Base-by-base conservation (phyloP, 1,284 basidiomycete species). In the Rhodotorula sp. region DNA sequence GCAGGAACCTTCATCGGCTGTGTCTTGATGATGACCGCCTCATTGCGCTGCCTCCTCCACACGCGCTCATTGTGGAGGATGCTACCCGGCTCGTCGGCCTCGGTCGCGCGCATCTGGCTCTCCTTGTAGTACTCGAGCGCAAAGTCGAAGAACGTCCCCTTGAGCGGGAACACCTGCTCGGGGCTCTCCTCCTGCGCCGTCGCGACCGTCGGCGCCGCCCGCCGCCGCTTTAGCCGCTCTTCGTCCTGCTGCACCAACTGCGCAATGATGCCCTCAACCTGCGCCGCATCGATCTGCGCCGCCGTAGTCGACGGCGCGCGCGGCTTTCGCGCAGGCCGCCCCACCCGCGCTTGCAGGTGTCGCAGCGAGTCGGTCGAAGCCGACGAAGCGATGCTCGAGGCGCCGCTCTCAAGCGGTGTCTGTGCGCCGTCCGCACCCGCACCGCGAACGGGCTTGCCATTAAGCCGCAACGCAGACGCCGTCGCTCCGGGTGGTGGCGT, bases 111-210 rank as follows among this genome's bases (percentile, higher is more conserved):
- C 94, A 97, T 97, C 82, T 97, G 96, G 8, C 96, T 94, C 82
- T 98, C 95, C 74, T 92, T 94, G 84, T 97, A 99, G 81, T 98
- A 98, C 80, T 98, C 95, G 79, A 89, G 89, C 72, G 93, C 94
- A 92, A 94, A 98, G 79, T 97, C 94, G 80, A 92, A 99, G 82
- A 94, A 95, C 3, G 88, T 87, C 79, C 92, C 94, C 83, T 93
- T 94, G 77, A 99, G 83, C 0, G 96, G 96, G 71, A 99, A 83
- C 3, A 85, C 83, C 77, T 86, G 83, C 70, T 83, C 83, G 19
- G 67, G 71, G 27, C 62, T 61, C 29, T 68, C 71, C 37, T 72
- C 68, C 6, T 19, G 62, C 21, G 61, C 58, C 17, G 66, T 57
- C 27, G 55, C 25, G 32, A 63, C 32, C 27, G 19, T 63, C 56